These are phyloP conservation scores for Lonicera japonica DNA, from an alignment of 129 eudicot species.

Conservation along the genomic window DNA sequence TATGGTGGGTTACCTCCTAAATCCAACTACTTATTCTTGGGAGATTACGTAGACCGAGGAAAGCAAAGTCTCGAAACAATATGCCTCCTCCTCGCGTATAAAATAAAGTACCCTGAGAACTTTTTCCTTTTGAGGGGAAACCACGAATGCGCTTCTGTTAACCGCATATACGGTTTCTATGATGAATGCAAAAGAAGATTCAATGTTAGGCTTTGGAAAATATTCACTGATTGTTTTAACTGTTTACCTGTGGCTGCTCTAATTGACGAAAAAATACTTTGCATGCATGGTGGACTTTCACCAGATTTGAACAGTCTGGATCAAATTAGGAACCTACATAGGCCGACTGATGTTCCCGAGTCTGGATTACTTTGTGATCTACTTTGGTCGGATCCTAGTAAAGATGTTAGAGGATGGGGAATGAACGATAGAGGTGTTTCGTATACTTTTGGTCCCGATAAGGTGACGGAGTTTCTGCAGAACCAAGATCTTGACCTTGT, in stretches of 20 bases:
- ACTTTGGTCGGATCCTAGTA: constrained; percentile 70
- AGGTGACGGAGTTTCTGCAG: constrained; percentile 51
- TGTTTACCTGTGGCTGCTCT: constrained; percentile 81
- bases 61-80: constrained; percentile 62
- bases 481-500: constrained; percentile 67
- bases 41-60: constrained; percentile 75
- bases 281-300: constrained; percentile 83
- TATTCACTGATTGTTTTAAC: constrained; percentile 54
- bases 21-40: constrained; percentile 69
- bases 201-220: constrained; percentile 57
- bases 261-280: constrained; percentile 66
- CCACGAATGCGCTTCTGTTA: constrained; percentile 72
- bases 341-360: constrained; percentile 74
- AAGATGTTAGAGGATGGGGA: constrained; percentile 68
- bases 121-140: constrained; percentile 59
- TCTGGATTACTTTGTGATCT: constrained; percentile 64
- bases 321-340: constrained; percentile 52
- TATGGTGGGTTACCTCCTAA: constrained; percentile 72
- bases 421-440: constrained; percentile 81
- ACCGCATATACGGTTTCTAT: constrained; percentile 60
- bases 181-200: constrained; percentile 66
- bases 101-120: constrained; percentile 53
- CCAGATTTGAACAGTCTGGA: constrained; percentile 60
- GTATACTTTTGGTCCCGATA: constrained; percentile 62
- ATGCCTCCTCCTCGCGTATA: constrained; percentile 63